Base-by-base conservation (phyloP, 352 stramenopile genomes). In the Phytophthora rubi region DNA sequence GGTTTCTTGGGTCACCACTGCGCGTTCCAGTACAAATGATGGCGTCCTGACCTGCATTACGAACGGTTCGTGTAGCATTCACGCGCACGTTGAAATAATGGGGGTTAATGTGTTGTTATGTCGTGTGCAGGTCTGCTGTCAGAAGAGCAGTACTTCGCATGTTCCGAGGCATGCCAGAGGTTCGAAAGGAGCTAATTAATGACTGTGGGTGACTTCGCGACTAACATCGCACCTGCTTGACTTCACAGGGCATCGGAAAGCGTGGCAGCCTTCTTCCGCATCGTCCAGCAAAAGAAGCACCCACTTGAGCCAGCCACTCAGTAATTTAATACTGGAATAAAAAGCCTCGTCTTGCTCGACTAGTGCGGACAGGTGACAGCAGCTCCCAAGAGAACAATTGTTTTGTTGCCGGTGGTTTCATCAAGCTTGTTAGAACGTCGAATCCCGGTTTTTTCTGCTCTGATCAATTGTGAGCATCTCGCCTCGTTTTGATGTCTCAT, bases 81-180 rank as follows among this genome's bases (percentile, higher is more conserved):
- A 32, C 15, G 16, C 26, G 35, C 59, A 16, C 12, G n/a, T 26
- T 44, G 5, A 16, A 16, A 12, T 12, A 51, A 42, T 58, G 16
- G 8, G 21, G n/a, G 7, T 26, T 6, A 35, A 65, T 13, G 1
- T 33, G 39, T 15, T 49, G 54, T 33, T 57, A 6, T 52, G 15
- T 59, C 49, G 60, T 45, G 21, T 69, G 6, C 56, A 91, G 83
- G 83, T 30, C 64, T 93, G 49, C 70, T 94, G 48, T 85, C 80
- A 6, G 86, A 95, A 75, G 85, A 92, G 37, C 83, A 94, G 62
- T 95, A 92, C 61, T 95, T 95, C 73, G 84, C 88, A 28, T 90
- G 85, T 49, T 92, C 85, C 0, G 88, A 95, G 59, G 87, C 87
- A 26, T 95, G 88, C 10, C 83, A 91, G 47, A 73, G 88, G 87